Base-by-base conservation (phyloP, 2,329 filamentous ascomycete species). In the Plectosphaerella cucumerina region DNA sequence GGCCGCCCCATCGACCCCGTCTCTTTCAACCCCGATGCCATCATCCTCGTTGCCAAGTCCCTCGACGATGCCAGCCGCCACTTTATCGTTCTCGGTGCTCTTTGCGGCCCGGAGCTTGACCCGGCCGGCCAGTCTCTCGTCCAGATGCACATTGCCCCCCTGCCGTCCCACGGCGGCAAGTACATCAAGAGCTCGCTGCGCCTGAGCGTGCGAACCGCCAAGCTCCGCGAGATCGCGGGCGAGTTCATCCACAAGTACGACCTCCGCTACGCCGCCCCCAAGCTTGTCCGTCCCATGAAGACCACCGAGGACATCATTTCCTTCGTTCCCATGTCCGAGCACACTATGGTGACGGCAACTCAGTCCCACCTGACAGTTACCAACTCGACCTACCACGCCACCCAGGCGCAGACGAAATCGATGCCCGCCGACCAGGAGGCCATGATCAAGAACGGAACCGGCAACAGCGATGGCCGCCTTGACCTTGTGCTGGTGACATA, bases 321-420 rank as follows among this genome's bases (percentile, higher is more conserved):
- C 2, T 89, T 90, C 59, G 62, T 86, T 6, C 78, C 85, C 6
- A 70, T 91, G 0, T 88, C 86, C 8, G 80, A 79, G 51, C 82
- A 86, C 8, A 82, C 86, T 5, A 66, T 89, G 1, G 73, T 92
- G 43, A 77, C 82, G 2, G 74, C 81, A n/a, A 84, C 83, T 0
- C 60, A 74, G 1, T 68, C 74, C 10, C 73, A 76, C 1, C 77
- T 87, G 39, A 76, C 72, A 41, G 73, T 89, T 14, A 87, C 86
- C 63, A 90, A 90, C 65, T 81, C 86, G 33, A 81, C 85, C 53
- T 91, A 84, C 63, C 79, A 72, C 26, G 83, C 81, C 8, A 62
- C 82, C n/a, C 81, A 84, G 58, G 77, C 77, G 31, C 75, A 73
- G 12, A 63, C 73, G 5, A 55, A 68, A 2, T 55, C 78, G 39